A percentile compares a stretch with the other conserved stretches of the same genome.
Conservation (phyloP, 1,284 basidiomycete genomes). For the Microbotryum intermedium region DNA sequence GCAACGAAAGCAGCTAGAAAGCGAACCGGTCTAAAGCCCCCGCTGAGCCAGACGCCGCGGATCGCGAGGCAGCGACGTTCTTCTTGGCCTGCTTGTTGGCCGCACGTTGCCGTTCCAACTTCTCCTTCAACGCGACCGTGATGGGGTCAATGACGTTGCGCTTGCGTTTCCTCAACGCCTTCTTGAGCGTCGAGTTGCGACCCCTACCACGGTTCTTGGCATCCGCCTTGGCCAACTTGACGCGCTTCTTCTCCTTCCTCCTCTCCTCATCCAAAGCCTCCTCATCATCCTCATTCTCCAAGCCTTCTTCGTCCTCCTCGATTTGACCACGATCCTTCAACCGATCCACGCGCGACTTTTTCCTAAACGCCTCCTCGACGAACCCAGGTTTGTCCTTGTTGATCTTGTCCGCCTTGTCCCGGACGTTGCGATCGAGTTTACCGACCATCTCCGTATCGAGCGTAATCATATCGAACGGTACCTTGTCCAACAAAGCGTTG, state of each 20-base stretch:
- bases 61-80: conserved; percentile 10
- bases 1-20: conserved; percentile 3
- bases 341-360: conserved; percentile 23
- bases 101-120: conserved; percentile 17
- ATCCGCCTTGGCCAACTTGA: conserved; percentile 52
- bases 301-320: conserved; percentile 33
- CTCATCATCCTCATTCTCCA: conserved; percentile 40
- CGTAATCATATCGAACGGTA: conserved; percentile 87
- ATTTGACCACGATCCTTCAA: conserved; percentile 42
- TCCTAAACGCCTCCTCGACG: conserved; percentile 10
- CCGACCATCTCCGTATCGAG: conserved; percentile 67
- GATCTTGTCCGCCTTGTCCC: conserved; percentile 5
- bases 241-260: conserved; percentile 38
- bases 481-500: conserved; percentile 83
- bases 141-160: conserved; percentile 87
- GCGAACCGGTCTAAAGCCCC: conserved; percentile 26
- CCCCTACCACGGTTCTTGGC: conserved; percentile 75
- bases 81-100: conserved; percentile 17
- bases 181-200: conserved; percentile 60
- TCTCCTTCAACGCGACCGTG: conserved; percentile 40
- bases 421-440: conserved; percentile 28
- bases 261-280: conserved; percentile 35
- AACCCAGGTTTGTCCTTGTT: conserved; percentile 11
- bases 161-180: conserved; percentile 72
- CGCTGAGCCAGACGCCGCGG: conserved; percentile 7